Evolutionary conservation across 164 flowering plant species (phyloP).

Genomic region (Stephania japonica): DNA sequence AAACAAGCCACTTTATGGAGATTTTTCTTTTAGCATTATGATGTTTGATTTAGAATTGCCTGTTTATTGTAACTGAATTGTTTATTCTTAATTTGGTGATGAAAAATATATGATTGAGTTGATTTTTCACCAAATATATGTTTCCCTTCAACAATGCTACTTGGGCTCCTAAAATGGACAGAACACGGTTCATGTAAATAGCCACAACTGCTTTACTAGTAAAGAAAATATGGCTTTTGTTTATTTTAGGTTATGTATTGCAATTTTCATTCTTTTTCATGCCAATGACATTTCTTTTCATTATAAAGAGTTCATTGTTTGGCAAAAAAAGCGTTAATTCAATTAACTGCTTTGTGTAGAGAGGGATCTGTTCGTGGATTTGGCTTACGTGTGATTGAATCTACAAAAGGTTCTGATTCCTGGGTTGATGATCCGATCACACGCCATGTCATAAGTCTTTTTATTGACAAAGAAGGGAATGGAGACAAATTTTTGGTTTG

Average conservation of each 20-base stretch:
- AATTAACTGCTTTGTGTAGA: slow-evolving; percentile 29
- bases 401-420: slow-evolving; percentile 84
- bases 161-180: too few relatives aligned
- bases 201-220: neutral
- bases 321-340: neutral
- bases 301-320: neutral
- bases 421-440: slow-evolving; percentile 99
- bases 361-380: slow-evolving; percentile 83
- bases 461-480: slow-evolving; percentile 52
- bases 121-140: neutral
- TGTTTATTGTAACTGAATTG: too few relatives aligned
- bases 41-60: neutral
- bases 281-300: neutral
- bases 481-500: slow-evolving; percentile 46
- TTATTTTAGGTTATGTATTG: neutral
- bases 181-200: neutral
- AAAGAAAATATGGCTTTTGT: neutral
- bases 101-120: too few relatives aligned
- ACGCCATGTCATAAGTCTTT: slow-evolving; percentile 75
- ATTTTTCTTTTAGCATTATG: neutral
- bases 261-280: neutral
- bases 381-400: slow-evolving; percentile 70
- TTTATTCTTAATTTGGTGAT: too few relatives aligned
- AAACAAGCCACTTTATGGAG: neutral
- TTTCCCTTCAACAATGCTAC: neutral